Base-by-base conservation (phyloP, 257 asterid genomes). In the Forsythia viridissima region DNA sequence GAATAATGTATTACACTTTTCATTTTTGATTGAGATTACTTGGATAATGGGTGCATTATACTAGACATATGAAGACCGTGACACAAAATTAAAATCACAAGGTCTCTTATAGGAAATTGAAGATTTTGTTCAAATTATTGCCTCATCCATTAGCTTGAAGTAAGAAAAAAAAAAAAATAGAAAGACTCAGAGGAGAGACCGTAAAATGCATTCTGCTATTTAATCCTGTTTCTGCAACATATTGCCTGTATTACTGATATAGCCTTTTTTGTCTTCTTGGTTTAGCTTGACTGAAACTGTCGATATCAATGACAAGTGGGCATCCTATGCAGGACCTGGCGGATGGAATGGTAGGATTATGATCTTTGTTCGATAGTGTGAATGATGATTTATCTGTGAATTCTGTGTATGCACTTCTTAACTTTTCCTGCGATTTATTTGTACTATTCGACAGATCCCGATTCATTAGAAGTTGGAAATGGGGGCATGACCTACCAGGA, bases 281-380 rank as follows among this genome's bases (percentile, higher is more conserved):
- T 87, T 84, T 85, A 95, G 99, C 92, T 92, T 95, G 97, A 93
- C 97, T n/a, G 77, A 87, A 16, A 88, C 91, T 77, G 98, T 98
- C 71, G 99, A 95, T 82, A 85, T 93, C 81, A 95, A 95, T 80
- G 90, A 96, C 87, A 90, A 93, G 86, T 96, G 98, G 99, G 98
- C 98, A 8, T 87, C 98, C 46, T 96, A 92, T 80, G 99, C 99
- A 3, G 99, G 99, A 38, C 99, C 99, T 34, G 99, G 99, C 52
- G 99, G 98, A 85, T 96, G 99, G 99, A 96, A 96, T 70, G 99
- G 99, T 95, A 89, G 70, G 79, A 59, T 70, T 68, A 72, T 55
- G 79, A 70, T 72, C 83, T 73, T 52, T 48, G 73, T 77, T 52
- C 39, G 51, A 37, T 71, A 38, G 68, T 69, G 71, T 71, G 37